Base-by-base conservation (phyloP, 2,329 filamentous ascomycete genomes). In the Penicillium sp. region DNA sequence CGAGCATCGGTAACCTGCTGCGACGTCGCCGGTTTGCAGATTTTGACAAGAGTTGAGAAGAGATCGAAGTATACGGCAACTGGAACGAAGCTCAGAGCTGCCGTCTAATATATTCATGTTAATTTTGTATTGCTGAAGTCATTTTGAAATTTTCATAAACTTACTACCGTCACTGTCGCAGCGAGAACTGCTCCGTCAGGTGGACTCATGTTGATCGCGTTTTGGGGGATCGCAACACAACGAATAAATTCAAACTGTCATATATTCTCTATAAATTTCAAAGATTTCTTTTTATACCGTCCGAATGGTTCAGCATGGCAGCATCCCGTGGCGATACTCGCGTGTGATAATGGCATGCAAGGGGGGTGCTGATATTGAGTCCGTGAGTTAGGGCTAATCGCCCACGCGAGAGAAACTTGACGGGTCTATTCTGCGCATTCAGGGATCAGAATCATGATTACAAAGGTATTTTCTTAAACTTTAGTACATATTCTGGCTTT, bases 31-130 rank as follows among this genome's bases (percentile, higher is more conserved):
- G 66, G 62, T 16, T 61, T 60, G 2, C 63, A 64, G 28, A 68
- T 60, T 7, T 47, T 54, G 6, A 67, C 66, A 1, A 74, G 52
- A 21, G 63, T 61, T 18, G 61, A 56, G 48, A 74, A 73, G 11
- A 74, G 60, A 45, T 68, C 56, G 56, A 74, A 73, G 33, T 71
- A 65, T 14, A 71, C 61, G 0, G 71, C 71, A 20, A 74, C 68
- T 2, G 71, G 71, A 2, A 74, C 63, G 35, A 74, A 74, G 1
- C 69, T 71, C n/a, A 74, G 53, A 0, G 70, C 66, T 12, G 71
- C 69, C 1, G 67, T 59, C 71, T 74, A 45, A 5, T 35, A n/a
- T 9, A 9, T 43, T 43, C 9, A 12, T 43, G 2, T 43, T 20
- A 43, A 18, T 21, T 18, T 1, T 6, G 16, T 40, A 40, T 14